Base-by-base conservation (phyloP, 2,329 filamentous ascomycete species). In the Penicillium sp. region DNA sequence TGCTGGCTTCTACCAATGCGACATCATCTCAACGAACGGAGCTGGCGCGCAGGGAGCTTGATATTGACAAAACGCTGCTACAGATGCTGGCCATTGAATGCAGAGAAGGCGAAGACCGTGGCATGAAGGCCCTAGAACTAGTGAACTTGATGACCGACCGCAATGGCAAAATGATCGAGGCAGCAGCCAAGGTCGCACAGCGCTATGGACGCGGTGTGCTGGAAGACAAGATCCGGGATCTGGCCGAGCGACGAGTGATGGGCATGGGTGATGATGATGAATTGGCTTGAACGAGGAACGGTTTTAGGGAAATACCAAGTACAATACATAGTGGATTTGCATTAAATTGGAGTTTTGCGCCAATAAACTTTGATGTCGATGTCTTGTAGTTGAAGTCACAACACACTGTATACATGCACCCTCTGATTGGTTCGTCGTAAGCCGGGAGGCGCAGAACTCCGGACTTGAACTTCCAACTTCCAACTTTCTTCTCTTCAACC, bases 91-190 rank as follows among this genome's bases (percentile, higher is more conserved):
- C 90, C 2, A 78, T 87, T 6, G 94, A 97, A 76, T 99, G 94
- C 69, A 85, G 91, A 53, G 90, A 94, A 60, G 90, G 91, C 40
- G 94, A 99, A 70, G 92, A 97, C 57, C 81, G 88, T 27, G 92
- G 92, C 5, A 96, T 96, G 90, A 90, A 92, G 61, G 92, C 92
- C 0, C 77, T 99, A 31, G 95, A 99, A 74, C 82, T 97, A 64
- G 94, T 95, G 27, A 80, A 82, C 55, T 77, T 99, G 64, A 89
- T 99, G 86, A 82, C 82, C 40, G 92, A 97, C 74, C 80, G 84
- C 41, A 88, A 84, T 54, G 92, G 92, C 16, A 87, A 88, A 69
- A 96, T 96, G 89, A 73, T 96, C 51, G 91, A 96, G 69, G 89
- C 92, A 4, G 94, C 94, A 1, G 84, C 85, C 50, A 96, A 95